Evolutionary conservation across 345 rosid species (phyloP), one percentile per base, ranked within the genome.

Genomic region (Populus simonii): DNA sequence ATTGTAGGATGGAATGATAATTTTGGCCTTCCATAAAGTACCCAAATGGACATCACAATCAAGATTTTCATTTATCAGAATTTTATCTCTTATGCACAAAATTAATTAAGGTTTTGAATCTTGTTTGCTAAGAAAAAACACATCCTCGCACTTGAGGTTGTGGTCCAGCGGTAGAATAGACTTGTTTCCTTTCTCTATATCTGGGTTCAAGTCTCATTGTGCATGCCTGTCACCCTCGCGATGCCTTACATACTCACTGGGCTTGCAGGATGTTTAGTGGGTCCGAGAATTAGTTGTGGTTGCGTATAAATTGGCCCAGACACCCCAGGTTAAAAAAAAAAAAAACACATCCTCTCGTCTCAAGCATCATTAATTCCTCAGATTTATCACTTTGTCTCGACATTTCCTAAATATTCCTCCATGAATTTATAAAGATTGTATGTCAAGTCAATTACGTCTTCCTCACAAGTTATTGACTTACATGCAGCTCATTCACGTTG

Each of bases 381-480:
- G 2, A n/a, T 53, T 53, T 18, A 18, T 53, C 59, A 20, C 59
- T 17, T 2, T 13, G 53, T 39, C 10, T 39, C 43, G 7, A 53
- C 59, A 53, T 17, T 53, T 53, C 59, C 23, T 53, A 53, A 53
- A 53, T 53, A 53, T 53, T 53, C 59, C 59, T 29, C 6, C 11
- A 43, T 8, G 31, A 11, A 41, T 70, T 70, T 66, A 16, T 33
- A 31, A 29, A 27, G 36, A 15, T 31, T n/a, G 47, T 43, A 49
- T 65, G 22, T 16, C 25, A 22, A 68, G 73, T 49, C 33, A 53
- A 11, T 23, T 76, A 76, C 69, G 79, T 69, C 74, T 57, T 53
- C 57, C 29, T 69, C 8, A 11, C n/a, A n/a, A n/a, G n/a, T n/a
- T n/a, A n/a, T n/a, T n/a, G n/a, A n/a, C n/a, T n/a, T n/a, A n/a